Evolutionary conservation across 1,139 yeast genomes (phyloP), one percentile per base, ranked within the genome.

Genomic region (Yamadazyma trypodendri): DNA sequence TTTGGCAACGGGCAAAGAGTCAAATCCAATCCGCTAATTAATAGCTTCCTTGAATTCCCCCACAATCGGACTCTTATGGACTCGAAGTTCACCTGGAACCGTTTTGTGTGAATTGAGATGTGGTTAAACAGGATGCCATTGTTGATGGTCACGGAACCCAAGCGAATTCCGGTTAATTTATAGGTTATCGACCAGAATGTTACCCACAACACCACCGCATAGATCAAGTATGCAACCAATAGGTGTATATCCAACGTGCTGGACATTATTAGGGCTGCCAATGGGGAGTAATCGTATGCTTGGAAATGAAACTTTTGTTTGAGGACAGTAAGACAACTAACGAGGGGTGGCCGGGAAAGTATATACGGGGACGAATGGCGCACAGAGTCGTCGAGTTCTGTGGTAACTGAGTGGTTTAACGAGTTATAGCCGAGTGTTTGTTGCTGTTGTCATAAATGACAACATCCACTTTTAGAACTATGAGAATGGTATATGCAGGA

Each of bases 81-180:
- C 12, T 54, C 49, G 10, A 63, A 36, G 3, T 43, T 33, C 2
- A 68, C 14, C 6, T 42, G 28, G 29, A 32, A n/a, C 23, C 18
- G 38, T 17, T 42, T 45, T 18, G 52, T 41, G 11, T 42, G 44
- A 29, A 61, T 37, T 5, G 56, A 39, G 20, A 70, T 49, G 11
- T 62, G 55, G 44, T 68, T 64, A 46, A 69, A 52, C 63, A 58
- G 64, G 3, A 71, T 40, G 13, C 76, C 75, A 49, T 69, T 69
- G 47, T 63, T 66, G 28, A 70, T 58, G 18, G 65, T 45, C 4
- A 71, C 39, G 15, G 64, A 57, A 25, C 55, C 50, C 27, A 70
- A 45, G 40, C 63, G 63, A 42, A 68, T 43, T 10, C 76, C 76
- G 3, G 60, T 48, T 2, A 60, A 11, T n/a, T 46, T 33, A 44